Percentiles rank a stretch among this genome's conserved stretches.
These are phyloP conservation scores for Sordariomycetes sp. DNA, from an alignment of 2,329 filamentous ascomycete genomes.

Conservation along the genomic window DNA sequence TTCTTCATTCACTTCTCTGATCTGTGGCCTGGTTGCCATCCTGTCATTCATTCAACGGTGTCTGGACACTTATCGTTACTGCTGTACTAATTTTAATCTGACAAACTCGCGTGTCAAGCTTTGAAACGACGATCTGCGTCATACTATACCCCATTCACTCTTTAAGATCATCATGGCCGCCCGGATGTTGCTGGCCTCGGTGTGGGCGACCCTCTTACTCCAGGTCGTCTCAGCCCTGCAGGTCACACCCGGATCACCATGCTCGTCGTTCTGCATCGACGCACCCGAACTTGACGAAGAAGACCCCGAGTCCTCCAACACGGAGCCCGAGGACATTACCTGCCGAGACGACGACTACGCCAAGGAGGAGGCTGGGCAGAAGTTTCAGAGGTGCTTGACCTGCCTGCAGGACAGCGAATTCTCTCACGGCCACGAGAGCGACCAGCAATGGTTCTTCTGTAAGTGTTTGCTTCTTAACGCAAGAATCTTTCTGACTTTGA, in stretches of 20 bases:
- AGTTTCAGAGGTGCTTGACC: constrained; percentile 38
- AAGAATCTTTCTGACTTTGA: background rate
- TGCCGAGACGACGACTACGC: constrained; percentile 36
- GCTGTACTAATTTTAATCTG: too few species aligned
- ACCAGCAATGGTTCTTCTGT: constrained; percentile 49
- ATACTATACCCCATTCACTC: too few species aligned
- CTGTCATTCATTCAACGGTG: too few species aligned
- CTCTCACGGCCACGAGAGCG: constrained; percentile 35
- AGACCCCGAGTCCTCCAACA: constrained; percentile 36
- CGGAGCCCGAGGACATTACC: constrained; percentile 32
- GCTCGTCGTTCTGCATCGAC: constrained; percentile 39
- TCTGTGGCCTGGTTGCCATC: too few species aligned
- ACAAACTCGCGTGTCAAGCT: too few species aligned
- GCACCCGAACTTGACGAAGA: constrained; percentile 27
- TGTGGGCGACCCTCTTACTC: background rate
- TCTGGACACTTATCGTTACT: too few species aligned
- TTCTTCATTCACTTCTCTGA: too few species aligned
- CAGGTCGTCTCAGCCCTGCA: constrained; percentile 29
- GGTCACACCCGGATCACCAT: constrained; percentile 45
- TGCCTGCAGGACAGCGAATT: constrained; percentile 45
- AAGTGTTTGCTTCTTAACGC: constrained; percentile 19
- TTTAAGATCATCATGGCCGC: too few species aligned
- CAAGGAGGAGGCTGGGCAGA: constrained; percentile 26
- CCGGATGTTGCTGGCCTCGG: background rate
- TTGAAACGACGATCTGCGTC: too few species aligned